phyloP scores from a whole-genome alignment of 192 early-diverging fungal genomes.

The Neocallimastix lanati region DNA sequence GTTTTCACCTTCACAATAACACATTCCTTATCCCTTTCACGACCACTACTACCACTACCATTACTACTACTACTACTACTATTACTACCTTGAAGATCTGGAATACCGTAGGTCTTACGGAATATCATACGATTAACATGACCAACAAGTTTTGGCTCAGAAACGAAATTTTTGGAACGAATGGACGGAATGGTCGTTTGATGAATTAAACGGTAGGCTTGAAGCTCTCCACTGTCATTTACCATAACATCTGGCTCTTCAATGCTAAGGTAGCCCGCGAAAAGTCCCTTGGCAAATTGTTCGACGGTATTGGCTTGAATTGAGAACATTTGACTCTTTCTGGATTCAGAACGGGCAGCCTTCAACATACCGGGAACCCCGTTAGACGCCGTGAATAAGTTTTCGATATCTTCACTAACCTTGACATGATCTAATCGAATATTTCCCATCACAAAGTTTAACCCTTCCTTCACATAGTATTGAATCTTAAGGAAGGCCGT shows the following conservation, averaged over 20 bases:
- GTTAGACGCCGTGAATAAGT: background rate
- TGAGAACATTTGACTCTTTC: background rate
- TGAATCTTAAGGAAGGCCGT: background rate
- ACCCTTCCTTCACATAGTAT: background rate
- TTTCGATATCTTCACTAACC: background rate
- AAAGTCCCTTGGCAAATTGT: background rate
- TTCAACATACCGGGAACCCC: background rate
- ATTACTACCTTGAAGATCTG: background rate
- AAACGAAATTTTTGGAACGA: background rate
- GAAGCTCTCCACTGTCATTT: background rate
- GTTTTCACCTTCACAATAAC: background rate
- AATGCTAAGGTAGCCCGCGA: background rate
- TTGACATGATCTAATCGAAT: background rate
- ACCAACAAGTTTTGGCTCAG: background rate
- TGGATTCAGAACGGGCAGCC: background rate
- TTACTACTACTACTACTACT: too few species aligned
- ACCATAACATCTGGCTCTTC: background rate
- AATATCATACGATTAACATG: background rate
- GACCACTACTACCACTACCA: too few species aligned
- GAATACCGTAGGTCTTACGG: background rate
- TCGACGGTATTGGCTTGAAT: background rate
- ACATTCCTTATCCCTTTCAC: background rate
- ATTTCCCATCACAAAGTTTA: background rate
- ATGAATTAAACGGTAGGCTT: background rate
- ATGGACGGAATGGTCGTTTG: background rate